Evolutionary conservation across 2,329 filamentous ascomycete species (phyloP), one percentile per base, ranked within the genome.

Genomic region (Teratosphaeria nubilosa): DNA sequence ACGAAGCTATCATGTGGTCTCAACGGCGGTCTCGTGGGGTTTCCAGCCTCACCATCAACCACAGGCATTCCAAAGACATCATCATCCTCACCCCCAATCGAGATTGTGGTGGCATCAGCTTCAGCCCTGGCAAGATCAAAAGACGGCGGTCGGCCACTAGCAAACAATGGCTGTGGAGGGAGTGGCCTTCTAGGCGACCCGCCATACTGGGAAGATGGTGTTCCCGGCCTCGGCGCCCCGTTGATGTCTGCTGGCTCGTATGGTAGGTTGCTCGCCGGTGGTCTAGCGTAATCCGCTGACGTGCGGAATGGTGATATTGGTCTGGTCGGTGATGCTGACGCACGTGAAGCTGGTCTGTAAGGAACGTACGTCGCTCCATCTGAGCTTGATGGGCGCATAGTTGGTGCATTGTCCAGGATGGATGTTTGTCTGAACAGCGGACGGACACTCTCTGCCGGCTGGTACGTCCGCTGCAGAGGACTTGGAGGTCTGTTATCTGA

Each of bases 191-290:
- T 84, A 11, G 91, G 90, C 69, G 90, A 95, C 3, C 91, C 88
- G 22, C 91, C 88, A 71, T 97, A 96, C 70, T 85, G 82, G 1
- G 90, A 92, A 0, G 91, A 91, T 1, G 92, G 91, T 0, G 92
- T 96, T 5, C 92, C 92, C 1, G 94, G 92, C 59, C 94, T 79
- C 6, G 94, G 91, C 61, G 84, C 91, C 54, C 94, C 94, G 68
- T 97, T 92, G 59, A 97, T 75, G 66, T 96, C 91, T 24, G 86
- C 81, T 0, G 91, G 90, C 73, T 97, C 94, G 73, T 94, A 97
- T 3, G 85, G 80, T 25, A 86, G 77, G 63, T 79, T 85, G 0
- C 85, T 83, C 1, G 88, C 83, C 2, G 90, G 86, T 9, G 88
- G 87, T 55, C 88, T 82, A 30, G 81, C 73, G 73, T 88, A 90